phyloP scores from a whole-genome alignment of 257 asterid genomes.

The Nicotiana attenuata region DNA sequence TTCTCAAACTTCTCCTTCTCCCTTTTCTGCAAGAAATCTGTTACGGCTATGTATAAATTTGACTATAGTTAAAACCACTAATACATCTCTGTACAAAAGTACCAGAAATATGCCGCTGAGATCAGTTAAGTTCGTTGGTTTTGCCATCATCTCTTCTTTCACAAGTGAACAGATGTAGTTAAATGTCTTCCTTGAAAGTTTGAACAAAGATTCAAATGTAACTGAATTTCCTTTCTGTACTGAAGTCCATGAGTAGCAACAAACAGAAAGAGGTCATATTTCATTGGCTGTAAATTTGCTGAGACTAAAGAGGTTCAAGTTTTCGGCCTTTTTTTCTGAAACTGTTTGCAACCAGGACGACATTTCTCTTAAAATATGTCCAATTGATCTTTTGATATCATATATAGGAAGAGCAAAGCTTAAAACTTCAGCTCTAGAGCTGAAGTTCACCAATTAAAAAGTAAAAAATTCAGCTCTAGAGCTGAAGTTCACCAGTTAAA shows the following conservation, averaged over 20 bases:
- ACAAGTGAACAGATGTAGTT: conserved; percentile 23
- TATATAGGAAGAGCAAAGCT: not conserved
- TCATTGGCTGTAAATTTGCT: not conserved
- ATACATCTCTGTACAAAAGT: too few species aligned
- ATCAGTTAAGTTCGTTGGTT: conserved; percentile 1
- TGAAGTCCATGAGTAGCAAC: conserved; percentile 13
- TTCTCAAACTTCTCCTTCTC: too few species aligned
- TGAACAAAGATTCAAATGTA: conserved; percentile 21
- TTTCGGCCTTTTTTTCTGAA: not conserved
- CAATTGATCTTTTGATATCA: not conserved
- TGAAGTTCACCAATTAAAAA: too few species aligned
- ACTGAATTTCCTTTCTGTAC: not conserved
- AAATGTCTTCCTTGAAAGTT: conserved; percentile 28
- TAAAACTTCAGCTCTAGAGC: too few species aligned
- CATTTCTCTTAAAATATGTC: not conserved
- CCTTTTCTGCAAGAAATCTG: too few species aligned
- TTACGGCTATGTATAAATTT: too few species aligned
- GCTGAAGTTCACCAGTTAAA: too few species aligned
- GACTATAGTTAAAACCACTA: too few species aligned
- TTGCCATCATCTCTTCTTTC: conserved; percentile 14
- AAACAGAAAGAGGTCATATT: not conserved
- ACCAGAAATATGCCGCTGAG: conserved; percentile 16
- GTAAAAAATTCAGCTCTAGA: too few species aligned
- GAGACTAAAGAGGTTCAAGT: not conserved
- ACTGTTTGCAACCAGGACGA: not conserved